Percentiles rank a stretch among this genome's conserved stretches.
These are phyloP conservation scores for Pholiota adiposa DNA, from an alignment of 1,284 basidiomycete species.

Conservation along the genomic window DNA sequence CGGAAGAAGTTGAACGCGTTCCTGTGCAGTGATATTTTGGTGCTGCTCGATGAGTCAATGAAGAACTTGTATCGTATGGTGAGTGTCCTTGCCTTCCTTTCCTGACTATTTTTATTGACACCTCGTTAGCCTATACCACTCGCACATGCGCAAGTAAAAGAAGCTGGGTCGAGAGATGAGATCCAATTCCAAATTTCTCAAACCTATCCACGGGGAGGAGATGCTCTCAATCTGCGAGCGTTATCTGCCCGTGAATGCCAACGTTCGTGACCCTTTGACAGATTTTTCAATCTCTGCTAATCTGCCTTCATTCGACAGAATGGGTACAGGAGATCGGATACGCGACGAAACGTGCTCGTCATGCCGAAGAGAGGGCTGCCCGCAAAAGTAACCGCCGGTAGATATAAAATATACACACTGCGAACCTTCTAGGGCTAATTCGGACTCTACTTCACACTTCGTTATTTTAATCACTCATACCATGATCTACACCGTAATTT, in stretches of 20 bases:
- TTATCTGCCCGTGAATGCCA: conserved; percentile 68
- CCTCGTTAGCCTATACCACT: conserved; percentile 64
- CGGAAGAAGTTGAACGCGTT: conserved; percentile 79
- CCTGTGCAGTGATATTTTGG: conserved; percentile 81
- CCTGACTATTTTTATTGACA: neutral
- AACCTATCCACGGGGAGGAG: conserved; percentile 77
- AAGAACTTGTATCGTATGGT: conserved; percentile 84
- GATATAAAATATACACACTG: neutral
- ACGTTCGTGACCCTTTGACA: conserved; percentile 33
- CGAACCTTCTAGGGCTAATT: neutral
- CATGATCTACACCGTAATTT: neutral
- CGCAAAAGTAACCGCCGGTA: conserved; percentile 27
- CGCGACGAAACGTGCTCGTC: conserved; percentile 37
- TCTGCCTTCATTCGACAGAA: conserved; percentile 27
- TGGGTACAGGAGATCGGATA: conserved; percentile 43
- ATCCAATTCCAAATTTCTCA: conserved; percentile 64
- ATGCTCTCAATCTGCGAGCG: conserved; percentile 67
- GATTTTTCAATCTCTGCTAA: neutral
- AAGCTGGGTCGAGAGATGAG: conserved; percentile 60
- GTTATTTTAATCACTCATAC: neutral
- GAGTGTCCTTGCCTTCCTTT: conserved; percentile 32
- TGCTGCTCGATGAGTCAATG: conserved; percentile 72
- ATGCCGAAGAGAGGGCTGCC: conserved; percentile 40
- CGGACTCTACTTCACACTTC: neutral
- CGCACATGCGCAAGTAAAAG: conserved; percentile 64